Base-by-base conservation (phyloP, 2,329 filamentous ascomycete genomes). In the Drechslerella dactyloides region DNA sequence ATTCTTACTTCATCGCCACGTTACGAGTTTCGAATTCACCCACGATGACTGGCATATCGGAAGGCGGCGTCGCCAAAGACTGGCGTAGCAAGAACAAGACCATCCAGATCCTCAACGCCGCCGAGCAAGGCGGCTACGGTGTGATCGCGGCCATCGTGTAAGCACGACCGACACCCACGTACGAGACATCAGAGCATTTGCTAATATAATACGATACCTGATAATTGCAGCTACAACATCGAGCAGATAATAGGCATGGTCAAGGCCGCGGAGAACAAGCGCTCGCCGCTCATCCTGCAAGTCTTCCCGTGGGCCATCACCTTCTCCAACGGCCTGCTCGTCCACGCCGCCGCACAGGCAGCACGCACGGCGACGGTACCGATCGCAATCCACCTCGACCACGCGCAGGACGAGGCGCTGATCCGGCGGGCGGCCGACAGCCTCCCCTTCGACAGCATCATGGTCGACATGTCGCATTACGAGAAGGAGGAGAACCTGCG, bases 401-500 rank as follows among this genome's bases (percentile, higher is more conserved):
- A 89, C 79, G 85, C 85, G 30, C 87, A 89, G 79, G 85, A 83
- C 7, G 84, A 85, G 1, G 85, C 86, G 73, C 85, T 87, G 33
- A 85, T 88, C 74, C 83, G 84, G 15, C 81, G 80, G 2, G 86
- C 87, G 0, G 87, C 86, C 0, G 83, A 87, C 75, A 82, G 85
- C n/a, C 82, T 84, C 55, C 83, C 81, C 1, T 90, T 90, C 75
- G 88, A 90, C 79, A 85, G 84, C 73, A 90, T 91, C 77, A 90
- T 91, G 88, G 85, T 90, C 0, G 89, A 91, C 79, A 91, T 91
- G 88, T 86, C 83, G 66, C 88, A 90, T 77, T 86, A 89, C 76
- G 87, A 89, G 75, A 87, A 86, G 75, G 86, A 84, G 60, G 87
- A 90, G 80, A 91, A 91, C 77, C 81, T 91, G 40, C 81, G 82